Evolutionary conservation across 1,139 yeast species (phyloP).

Genomic region (Geotrichum citri-aurantii): DNA sequence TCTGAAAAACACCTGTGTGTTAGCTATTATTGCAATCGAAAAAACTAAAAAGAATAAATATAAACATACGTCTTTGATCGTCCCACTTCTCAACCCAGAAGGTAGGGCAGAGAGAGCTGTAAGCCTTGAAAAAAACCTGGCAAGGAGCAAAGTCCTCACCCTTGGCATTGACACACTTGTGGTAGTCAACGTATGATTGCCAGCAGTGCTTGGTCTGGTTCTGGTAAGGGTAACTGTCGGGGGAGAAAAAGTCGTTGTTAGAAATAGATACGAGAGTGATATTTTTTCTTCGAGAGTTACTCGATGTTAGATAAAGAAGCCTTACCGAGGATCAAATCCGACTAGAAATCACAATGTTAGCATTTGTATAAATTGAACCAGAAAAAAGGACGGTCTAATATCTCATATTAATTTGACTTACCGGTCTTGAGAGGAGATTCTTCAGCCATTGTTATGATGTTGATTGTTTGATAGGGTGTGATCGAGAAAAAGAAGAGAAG

Average conservation of each 20-base stretch:
- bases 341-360: slow-evolving; percentile 9
- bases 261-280: background rate
- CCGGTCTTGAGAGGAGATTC: slow-evolving; percentile 61
- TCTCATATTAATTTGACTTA: slow-evolving; percentile 47
- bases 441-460: slow-evolving; percentile 32
- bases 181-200: slow-evolving; percentile 96
- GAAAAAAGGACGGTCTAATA: background rate
- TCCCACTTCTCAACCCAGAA: slow-evolving; percentile 96
- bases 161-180: slow-evolving; percentile 91
- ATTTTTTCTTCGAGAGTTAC: background rate
- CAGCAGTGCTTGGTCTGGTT: slow-evolving; percentile 98
- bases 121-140: slow-evolving; percentile 88
- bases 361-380: background rate
- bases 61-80: slow-evolving; percentile 60
- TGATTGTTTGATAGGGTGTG: background rate
- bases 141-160: slow-evolving; percentile 99
- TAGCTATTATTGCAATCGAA: slow-evolving; percentile 1
- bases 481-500: background rate
- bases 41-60: slow-evolving; percentile 29
- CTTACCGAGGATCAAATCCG: slow-evolving; percentile 21
- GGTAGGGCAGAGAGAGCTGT: slow-evolving; percentile 84
- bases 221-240: slow-evolving; percentile 60
- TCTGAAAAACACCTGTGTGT: slow-evolving; percentile 25
- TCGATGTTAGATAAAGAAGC: background rate
- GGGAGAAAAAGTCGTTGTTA: background rate